phyloP scores from a whole-genome alignment of 768 basidiomycete genomes.

The Termitomyces sp. region DNA sequence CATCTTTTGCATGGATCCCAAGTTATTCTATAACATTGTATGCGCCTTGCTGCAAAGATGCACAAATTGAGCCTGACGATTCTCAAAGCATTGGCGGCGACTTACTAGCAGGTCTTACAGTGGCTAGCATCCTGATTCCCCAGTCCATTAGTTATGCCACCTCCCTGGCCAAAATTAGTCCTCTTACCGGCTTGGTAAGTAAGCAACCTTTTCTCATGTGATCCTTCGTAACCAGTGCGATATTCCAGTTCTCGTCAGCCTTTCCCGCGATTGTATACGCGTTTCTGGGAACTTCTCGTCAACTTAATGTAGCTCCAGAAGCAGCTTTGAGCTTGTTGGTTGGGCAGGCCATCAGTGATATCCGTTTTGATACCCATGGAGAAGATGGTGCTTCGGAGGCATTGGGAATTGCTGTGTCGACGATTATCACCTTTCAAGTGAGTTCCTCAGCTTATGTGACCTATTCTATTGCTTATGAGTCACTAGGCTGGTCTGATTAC shows the following conservation, averaged over 20 bases:
- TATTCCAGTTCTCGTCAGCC: slow-evolving; percentile 67
- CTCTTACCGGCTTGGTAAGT: slow-evolving; percentile 78
- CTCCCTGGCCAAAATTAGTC: slow-evolving; percentile 79
- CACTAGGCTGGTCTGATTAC: slow-evolving; percentile 77
- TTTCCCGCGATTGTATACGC: slow-evolving; percentile 88
- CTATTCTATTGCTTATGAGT: background rate
- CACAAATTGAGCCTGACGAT: background rate
- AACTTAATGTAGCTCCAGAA: slow-evolving; percentile 83
- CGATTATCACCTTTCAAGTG: slow-evolving; percentile 82
- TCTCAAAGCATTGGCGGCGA: slow-evolving; percentile 40
- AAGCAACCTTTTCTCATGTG: background rate
- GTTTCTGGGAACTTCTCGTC: slow-evolving; percentile 79
- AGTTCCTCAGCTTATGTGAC: slow-evolving; percentile 8
- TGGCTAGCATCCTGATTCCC: slow-evolving; percentile 80
- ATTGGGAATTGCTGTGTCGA: slow-evolving; percentile 63
- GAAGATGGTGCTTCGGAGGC: slow-evolving; percentile 36
- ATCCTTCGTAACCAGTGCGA: background rate
- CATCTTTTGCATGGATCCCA: slow-evolving; percentile 76
- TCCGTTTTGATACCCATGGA: slow-evolving; percentile 44
- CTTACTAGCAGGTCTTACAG: slow-evolving; percentile 79
- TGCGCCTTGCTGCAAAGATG: slow-evolving; percentile 15
- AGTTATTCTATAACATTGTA: slow-evolving; percentile 65
- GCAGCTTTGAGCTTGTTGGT: slow-evolving; percentile 83
- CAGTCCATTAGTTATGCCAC: slow-evolving; percentile 91
- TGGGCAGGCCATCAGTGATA: slow-evolving; percentile 78